Base-by-base conservation (phyloP, 2,329 filamentous ascomycete species). In the Fusarium temperatum region DNA sequence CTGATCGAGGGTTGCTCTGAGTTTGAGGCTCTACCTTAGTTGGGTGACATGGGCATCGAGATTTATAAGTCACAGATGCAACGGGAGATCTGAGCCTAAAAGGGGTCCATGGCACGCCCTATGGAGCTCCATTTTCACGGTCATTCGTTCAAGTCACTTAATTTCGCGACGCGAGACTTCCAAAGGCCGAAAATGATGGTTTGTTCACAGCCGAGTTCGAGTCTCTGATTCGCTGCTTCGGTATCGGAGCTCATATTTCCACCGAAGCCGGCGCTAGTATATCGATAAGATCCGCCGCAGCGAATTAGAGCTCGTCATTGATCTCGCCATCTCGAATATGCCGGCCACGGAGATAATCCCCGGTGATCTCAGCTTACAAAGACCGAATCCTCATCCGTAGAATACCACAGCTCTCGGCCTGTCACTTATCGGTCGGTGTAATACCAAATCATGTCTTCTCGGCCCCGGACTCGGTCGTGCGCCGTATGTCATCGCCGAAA, bases 401-500 rank as follows among this genome's bases (percentile, higher is more conserved):
- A 17, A 51, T 32, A 54, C 15, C 7, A 39, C 47, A 55, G 14
- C 13, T 26, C 39, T 63, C 36, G 45, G 35, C 20, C 41, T 38
- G 41, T 36, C 11, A 57, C 6, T 36, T 1, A 14, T 35, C 30
- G 7, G 22, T 66, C 61, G 64, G 60, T 17, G 50, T 50, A 36
- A 58, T 8, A 44, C n/a, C 22, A 17, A 22, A 38, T 18, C 24
- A 73, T 69, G 69, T 26, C 70, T 32, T 65, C 69, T 45, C 70
- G 69, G 69, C 41, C 70, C 57, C 68, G 68, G 35, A 35, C 22
- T 32, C 66, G 81, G 24, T 83, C 82, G 53, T 85, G 84, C 66
- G 81, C 84, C 9, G 83, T 83, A 11, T 85, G 84, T 62, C 80
- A 84, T 17, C 83, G 84, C 56, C 83, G 90, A 63, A 91, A 92